Evolutionary conservation across 805 yeast species (phyloP), one percentile per base, ranked within the genome.

Genomic region (Starmerella potacharoeniae): DNA sequence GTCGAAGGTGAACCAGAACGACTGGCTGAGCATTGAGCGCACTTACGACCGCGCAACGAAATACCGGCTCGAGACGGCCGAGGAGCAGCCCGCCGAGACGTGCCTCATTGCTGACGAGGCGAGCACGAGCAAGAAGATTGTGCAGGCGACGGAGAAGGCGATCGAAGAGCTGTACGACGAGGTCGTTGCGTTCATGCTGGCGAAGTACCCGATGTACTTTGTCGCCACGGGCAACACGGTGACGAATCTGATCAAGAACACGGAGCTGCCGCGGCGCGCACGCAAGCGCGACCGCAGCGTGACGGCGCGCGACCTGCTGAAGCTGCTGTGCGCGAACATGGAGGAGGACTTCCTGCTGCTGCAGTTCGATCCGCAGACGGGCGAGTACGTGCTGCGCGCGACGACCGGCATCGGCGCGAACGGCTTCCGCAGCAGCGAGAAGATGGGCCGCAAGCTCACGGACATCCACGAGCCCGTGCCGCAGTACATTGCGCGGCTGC

Each of bases 381-480:
- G 51, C 5, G 64, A 59, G 53, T 85, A 83, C 62, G 71, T 75
- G 36, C 66, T 83, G 46, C 72, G 83, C 49, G 81, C 81, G 1
- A 78, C 81, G 4, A 69, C 77, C 5, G 76, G 82, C 22, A 80
- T 81, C 7, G 83, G 81, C 62, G 87, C 93, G 1, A 80, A 84
- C 3, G 93, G 93, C 1, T 85, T 85, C 67, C 80, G 82, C 63
- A 90, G 90, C 3, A 67, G 75, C 4, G 69, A 66, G 22, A 76
- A 79, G 60, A 72, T 78, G 58, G 70, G 80, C 64, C 67, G 72
- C 59, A 79, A 82, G 3, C 68, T 86, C 44, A 77, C 84, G 0
- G 69, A 66, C 47, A 78, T 86, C 55, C 93, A 86, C 65, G 75
- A 68, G 4, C 90, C 90, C 0, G 93, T 85, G 3, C 93, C 93